Base-by-base conservation (phyloP, 176 grass and related monocot genomes). In the Aegilops tauschii region DNA sequence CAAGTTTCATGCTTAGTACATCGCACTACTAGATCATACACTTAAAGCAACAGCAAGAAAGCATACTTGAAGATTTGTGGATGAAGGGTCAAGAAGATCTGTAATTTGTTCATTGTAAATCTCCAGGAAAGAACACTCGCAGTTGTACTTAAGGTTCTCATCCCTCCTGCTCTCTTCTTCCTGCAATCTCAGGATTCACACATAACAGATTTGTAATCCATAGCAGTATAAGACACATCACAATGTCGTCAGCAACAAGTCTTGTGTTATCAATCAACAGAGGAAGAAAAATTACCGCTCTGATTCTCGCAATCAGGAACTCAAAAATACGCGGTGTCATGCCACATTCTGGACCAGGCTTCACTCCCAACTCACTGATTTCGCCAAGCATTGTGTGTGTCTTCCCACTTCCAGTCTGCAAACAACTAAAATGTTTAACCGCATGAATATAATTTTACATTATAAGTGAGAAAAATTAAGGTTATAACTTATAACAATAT, bases 71-170 rank as follows among this genome's bases (percentile, higher is more conserved):
- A 98, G 90, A 91, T 96, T 98, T 50, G 91, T 88, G 35, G 87
- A 94, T 65, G 92, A 92, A 82, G 93, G 92, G 52, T 96, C 93
- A 61, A 98, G 88, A 87, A 98, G 96, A 86, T 98, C 96, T 61
- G 88, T 98, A 66, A 96, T 98, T 87, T 98, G 96, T 81, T 98
- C 96, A 31, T 96, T 98, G 86, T 98, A 98, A 84, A 98, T 98
- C 87, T 98, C 93, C 13, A 98, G 79, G 71, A 98, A 98, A 39
- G 93, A 98, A 88, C 96, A 98, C 50, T 93, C 96, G 90, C 96
- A 98, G 59, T 82, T 96, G 73, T 98, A 98, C 34, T 84, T 96
- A 17, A 98, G 86, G 25, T 94, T 98, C 82, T 96, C 96, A 74
- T 94, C 96, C 69, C 92, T 98, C 39, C 93, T 90, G 82, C 93